phyloP scores from a whole-genome alignment of 257 asterid species.

The Gynochthodes officinalis region DNA sequence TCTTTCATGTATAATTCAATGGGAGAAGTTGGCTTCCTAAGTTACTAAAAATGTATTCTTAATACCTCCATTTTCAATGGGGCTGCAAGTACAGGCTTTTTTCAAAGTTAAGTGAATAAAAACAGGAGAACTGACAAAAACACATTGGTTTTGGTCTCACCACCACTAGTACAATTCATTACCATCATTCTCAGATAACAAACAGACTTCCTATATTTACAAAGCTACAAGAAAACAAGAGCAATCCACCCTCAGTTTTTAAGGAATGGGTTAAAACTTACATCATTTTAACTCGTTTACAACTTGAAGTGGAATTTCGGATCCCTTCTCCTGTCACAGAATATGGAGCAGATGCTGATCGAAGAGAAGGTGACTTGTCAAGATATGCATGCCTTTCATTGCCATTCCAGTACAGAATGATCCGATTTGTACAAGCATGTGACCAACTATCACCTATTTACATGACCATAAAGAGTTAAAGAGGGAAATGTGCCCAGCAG shows the following conservation, averaged over 20 bases:
- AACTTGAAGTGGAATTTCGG: constrained; percentile 59
- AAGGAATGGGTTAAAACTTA: constrained; percentile 24
- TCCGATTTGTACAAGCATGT: constrained; percentile 89
- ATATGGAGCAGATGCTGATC: constrained; percentile 76
- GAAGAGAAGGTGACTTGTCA: constrained; percentile 87
- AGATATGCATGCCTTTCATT: constrained; percentile 72
- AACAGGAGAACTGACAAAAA: neutral
- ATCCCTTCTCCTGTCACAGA: constrained; percentile 77
- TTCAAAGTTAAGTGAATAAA: neutral
- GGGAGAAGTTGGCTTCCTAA: neutral
- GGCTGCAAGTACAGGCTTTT: neutral
- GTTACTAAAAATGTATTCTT: neutral
- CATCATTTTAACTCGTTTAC: constrained; percentile 69
- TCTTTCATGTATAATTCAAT: neutral
- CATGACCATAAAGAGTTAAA: constrained; percentile 19
- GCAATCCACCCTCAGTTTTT: neutral
- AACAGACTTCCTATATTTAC: neutral
- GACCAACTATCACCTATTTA: constrained; percentile 97
- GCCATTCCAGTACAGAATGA: constrained; percentile 82
- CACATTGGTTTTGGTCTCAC: neutral
- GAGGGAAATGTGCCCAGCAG: neutral
- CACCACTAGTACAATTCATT: neutral
- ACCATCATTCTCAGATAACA: neutral
- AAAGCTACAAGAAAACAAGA: constrained; percentile 1
- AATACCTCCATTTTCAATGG: neutral